Base-by-base conservation (phyloP, 2,329 filamentous ascomycete genomes). In the Metarhizium anisopliae region DNA sequence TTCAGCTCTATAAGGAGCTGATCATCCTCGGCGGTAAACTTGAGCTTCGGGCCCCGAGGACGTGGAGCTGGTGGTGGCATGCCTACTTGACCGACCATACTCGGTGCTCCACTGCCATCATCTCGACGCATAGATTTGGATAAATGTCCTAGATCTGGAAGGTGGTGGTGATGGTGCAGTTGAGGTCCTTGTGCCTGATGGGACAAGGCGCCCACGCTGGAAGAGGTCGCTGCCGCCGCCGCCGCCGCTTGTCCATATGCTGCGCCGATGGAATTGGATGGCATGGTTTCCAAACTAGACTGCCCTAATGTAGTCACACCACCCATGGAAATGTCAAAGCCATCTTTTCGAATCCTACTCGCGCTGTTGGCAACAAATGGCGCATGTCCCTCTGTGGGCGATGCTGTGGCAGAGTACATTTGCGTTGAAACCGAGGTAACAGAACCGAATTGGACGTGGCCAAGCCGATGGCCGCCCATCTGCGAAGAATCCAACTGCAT, bases 1-100 rank as follows among this genome's bases (percentile, higher is more conserved):
- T 96, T 96, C 59, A 96, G 76, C 67, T 95, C 89, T 56, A 96
- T 86, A 54, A 96, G 78, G 51, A 95, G 75, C 62, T 89, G 85
- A 70, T 96, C 92, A 68, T 96, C 92, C 70, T 95, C 91, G 10
- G 89, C 85, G 1, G 91, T 96, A 67, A 96, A 96, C 72, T 96
- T 96, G 63, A 95, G 78, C 73, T 96, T 96, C 6, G 91, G 91
- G 3, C 90, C 90, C 58, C 89, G 84, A 10, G 92, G 92, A 63
- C 87, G 78, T 53, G 87, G 82, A 47, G 90, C 91, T 54, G 91
- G 91, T 45, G 81, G 73, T 14, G 92, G 92, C 91, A 96, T 96
- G 52, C 91, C 91, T 47, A 81, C 85, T 67, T 91, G 86, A 47
- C 90, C 90, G 53, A 96, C 90, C 50, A 95, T 86, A 65, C 86